Conservation (phyloP, 2,329 filamentous ascomycete species). For the Fusarium fujikuroi region DNA sequence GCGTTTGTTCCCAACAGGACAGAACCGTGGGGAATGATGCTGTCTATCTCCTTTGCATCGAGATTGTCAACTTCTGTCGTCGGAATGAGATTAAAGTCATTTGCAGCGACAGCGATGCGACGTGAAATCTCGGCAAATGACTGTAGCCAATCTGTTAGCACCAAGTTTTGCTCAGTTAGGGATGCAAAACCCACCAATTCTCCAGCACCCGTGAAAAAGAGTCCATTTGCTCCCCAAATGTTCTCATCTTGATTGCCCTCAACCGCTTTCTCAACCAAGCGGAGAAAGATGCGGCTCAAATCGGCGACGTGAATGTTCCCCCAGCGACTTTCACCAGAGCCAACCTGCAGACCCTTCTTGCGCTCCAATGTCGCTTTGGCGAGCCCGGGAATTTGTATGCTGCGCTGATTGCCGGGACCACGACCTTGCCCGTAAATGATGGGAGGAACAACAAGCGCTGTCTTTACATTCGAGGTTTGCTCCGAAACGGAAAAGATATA, state of each 20-base stretch:
- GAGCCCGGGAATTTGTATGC: conserved; percentile 52
- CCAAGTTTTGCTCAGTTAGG: not conserved
- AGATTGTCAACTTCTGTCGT: conserved; percentile 39
- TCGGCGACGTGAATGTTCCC: conserved; percentile 50
- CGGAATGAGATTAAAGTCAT: conserved; percentile 36
- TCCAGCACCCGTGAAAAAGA: conserved; percentile 49
- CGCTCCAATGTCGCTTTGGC: conserved; percentile 43
- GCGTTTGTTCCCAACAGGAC: conserved; percentile 68
- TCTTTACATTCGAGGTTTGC: conserved; percentile 39
- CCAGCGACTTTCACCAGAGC: conserved; percentile 49
- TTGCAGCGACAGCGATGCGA: conserved; percentile 39
- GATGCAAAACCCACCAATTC: conserved; percentile 40
- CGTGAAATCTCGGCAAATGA: conserved; percentile 46
- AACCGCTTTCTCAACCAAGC: conserved; percentile 47
- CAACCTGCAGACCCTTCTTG: conserved; percentile 45
- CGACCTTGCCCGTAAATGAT: conserved; percentile 53
- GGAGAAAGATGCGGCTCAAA: conserved; percentile 44
- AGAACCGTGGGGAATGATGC: conserved; percentile 55
- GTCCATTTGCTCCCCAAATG: conserved; percentile 51
- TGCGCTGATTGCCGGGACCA: conserved; percentile 52
- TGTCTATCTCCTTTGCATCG: conserved; percentile 54
- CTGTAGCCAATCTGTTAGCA: conserved; percentile 7
- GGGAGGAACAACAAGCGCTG: conserved; percentile 50
- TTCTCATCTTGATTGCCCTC: conserved; percentile 29
- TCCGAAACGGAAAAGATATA: conserved; percentile 45